Evolutionary conservation across 192 early-diverging fungal species (phyloP).

Genomic region (Podila epicladia): DNA sequence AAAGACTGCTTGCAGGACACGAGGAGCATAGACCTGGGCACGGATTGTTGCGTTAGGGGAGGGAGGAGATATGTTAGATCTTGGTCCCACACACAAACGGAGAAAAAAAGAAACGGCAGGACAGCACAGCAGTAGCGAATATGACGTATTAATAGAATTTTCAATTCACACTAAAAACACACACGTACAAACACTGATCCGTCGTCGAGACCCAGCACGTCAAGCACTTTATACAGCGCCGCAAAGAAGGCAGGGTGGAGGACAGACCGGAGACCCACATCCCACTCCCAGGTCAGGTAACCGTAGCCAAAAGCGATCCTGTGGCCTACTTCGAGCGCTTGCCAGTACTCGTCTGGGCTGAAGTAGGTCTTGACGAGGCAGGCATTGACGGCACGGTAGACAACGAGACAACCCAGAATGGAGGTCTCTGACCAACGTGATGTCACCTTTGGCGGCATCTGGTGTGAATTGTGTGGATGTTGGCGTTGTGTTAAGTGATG

Average conservation of each 20-base stretch:
- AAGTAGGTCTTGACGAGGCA: conserved; percentile 78
- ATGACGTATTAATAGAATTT: not conserved
- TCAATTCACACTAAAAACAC: too few relatives aligned
- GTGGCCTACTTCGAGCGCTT: conserved; percentile 93
- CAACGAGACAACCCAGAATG: conserved; percentile 51
- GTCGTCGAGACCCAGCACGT: conserved; percentile 69
- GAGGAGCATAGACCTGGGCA: conserved; percentile 74
- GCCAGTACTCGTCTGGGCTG: conserved; percentile 98
- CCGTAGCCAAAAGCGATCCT: conserved; percentile 88
- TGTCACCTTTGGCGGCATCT: too few relatives aligned
- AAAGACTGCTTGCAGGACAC: conserved; percentile 78
- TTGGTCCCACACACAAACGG: not conserved
- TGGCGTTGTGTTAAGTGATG: not conserved
- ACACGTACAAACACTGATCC: conserved; percentile 73
- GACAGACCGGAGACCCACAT: conserved; percentile 78
- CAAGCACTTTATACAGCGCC: conserved; percentile 72
- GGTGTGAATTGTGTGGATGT: not conserved
- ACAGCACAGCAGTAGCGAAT: not conserved
- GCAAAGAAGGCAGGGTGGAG: conserved; percentile 90
- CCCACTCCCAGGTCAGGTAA: conserved; percentile 96
- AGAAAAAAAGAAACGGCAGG: not conserved
- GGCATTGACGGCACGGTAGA: conserved; percentile 73
- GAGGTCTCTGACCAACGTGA: not conserved
- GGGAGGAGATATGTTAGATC: too few relatives aligned
- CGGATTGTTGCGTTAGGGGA: too few relatives aligned